Evolutionary conservation across 2,329 filamentous ascomycete genomes (phyloP), one percentile per base, ranked within the genome.

Genomic region (Westerdykella ornata): DNA sequence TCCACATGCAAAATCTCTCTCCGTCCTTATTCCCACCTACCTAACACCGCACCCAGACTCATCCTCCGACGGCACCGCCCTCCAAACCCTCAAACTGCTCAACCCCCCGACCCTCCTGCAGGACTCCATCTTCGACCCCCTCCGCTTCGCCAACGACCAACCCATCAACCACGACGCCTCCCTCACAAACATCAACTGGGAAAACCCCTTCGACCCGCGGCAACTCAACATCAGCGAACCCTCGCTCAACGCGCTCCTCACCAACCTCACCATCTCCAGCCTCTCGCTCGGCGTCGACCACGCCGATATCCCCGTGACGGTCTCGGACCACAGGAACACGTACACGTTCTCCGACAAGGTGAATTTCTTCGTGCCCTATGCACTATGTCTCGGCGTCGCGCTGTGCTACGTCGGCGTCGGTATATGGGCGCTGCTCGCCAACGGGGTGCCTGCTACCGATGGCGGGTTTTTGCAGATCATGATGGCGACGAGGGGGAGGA

Each of bases 401-500:
- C 3, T 32, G 1, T 9, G 38, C 4, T 45, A 41, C 22, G 32
- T 36, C 9, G 38, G 15, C 15, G 36, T 51, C 3, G 45, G 34
- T 2, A 26, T 46, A 12, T 42, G 32, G 20, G 35, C 48, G 5
- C 20, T 51, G 9, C 5, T 4, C 13, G 14, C 19, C 5, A 51
- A 46, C 12, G 45, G 43, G 11, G 28, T 38, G 1, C 29, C 39
- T 0, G 43, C 43, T 6, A 30, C 33, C 1, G 46, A 51, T 31
- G 45, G 45, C 8, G 48, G 48, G 1, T 51, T 51, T 26, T 18
- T 51, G 13, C 45, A 51, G 14, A 37, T 46, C 28, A 40, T 48
- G 45, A 46, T 39, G 26, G 16, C 48, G 15, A 50, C 41, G 3
- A 42, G n/a, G 13, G 45, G 48, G 2, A 19, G 35, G 5, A 48